Percentiles rank a stretch among this genome's conserved stretches.
phyloP scores from a whole-genome alignment of 192 early-diverging fungal species.

The Pecoramyces ruminantium region DNA sequence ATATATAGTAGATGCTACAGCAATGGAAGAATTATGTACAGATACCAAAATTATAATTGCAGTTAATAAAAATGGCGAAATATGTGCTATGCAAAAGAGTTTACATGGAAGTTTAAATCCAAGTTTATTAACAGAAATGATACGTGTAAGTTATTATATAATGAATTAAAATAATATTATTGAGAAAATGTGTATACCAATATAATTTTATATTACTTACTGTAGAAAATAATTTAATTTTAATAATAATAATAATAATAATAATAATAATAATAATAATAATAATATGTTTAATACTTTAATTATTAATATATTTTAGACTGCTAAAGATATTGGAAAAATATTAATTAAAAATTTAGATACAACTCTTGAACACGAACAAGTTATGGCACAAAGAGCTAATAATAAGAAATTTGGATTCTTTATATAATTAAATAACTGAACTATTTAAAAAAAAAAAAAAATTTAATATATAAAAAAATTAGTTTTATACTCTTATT shows the following conservation, averaged over 20 bases:
- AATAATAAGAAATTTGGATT: neutral
- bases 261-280: no score
- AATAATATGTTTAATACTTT: no score
- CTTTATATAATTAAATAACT: neutral
- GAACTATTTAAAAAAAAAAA: neutral
- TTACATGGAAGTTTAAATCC: slow-evolving; percentile 58
- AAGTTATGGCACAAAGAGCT: neutral
- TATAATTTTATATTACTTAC: no score
- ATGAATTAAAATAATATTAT: no score
- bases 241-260: no score
- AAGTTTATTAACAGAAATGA: slow-evolving; percentile 59
- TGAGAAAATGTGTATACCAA: no score
- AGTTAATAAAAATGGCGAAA: slow-evolving; percentile 59
- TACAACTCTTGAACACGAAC: neutral
- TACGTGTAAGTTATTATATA: slow-evolving; percentile 29
- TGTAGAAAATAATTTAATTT: no score
- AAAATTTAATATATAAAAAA: no score
- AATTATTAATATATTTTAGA: no score
- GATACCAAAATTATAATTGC: slow-evolving; percentile 61
- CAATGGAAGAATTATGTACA: slow-evolving; percentile 76
- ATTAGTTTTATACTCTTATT: no score
- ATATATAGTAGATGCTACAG: slow-evolving; percentile 74
- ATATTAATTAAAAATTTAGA: neutral
- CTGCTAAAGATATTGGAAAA: neutral
- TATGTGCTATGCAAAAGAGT: slow-evolving; percentile 79